Evolutionary conservation across 352 stramenopile genomes (phyloP), one percentile per base, ranked within the genome.

Genomic region (Pythium volutum): DNA sequence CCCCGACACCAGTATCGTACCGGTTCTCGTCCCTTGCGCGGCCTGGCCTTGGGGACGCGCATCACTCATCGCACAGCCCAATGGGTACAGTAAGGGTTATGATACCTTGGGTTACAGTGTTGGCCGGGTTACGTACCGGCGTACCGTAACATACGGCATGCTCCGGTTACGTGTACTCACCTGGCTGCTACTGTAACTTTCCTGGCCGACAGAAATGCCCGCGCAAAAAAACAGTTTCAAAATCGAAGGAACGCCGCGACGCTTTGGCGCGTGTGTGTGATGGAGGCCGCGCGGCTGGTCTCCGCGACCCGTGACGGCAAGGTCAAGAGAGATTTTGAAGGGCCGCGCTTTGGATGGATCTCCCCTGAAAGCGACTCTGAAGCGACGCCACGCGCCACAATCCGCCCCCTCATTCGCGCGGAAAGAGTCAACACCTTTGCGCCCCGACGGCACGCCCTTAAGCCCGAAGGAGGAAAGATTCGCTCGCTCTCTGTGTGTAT

Each of bases 181-280:
- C n/a, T n/a, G n/a, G n/a, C n/a, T n/a, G n/a, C n/a, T n/a, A n/a
- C n/a, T n/a, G n/a, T 55, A 55, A 55, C 49, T 8, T 42, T 18
- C 29, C 22, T 9, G 18, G n/a, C 27, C 18, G 15, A 15, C 20
- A 9, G 23, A 38, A 50, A 41, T 59, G 26, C 15, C 39, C 53
- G 53, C 53, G 42, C 47, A 52, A 62, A 62, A 54, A 52, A 62
- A 62, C 42, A 62, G 55, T 54, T 62, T 62, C 55, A 62, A 61
- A 54, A 60, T 62, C 42, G 55, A 62, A 47, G 31, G 22, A 52
- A 62, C 43, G 18, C 0, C 34, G 39, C 39, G 54, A 50, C 39
- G 41, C 23, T 41, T 59, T 46, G 33, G 27, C 7, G 4, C 22
- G 36, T 15, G 54, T 52, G 54, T 31, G 38, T 60, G 39, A 39